A percentile compares a stretch with the other conserved stretches of the same genome.
These are phyloP conservation scores for Nakaseomyces nivariensis DNA, from an alignment of 1,139 yeast species.

Conservation along the genomic window DNA sequence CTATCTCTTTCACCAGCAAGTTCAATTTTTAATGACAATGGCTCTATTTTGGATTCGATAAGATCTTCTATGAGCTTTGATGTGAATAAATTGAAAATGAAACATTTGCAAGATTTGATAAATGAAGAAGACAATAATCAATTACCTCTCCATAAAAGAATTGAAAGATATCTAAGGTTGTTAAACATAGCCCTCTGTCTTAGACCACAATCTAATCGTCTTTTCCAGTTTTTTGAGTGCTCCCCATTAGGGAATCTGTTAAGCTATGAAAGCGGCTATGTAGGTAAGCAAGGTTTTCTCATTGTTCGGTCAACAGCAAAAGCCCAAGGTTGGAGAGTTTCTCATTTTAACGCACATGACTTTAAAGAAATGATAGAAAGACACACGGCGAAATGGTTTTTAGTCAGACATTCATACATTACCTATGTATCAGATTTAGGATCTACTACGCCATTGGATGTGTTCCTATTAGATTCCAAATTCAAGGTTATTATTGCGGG, in stretches of 20 bases:
- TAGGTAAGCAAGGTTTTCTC: constrained; percentile 83
- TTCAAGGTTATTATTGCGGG: constrained; percentile 52
- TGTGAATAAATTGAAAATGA: constrained; percentile 19
- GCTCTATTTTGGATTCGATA: not conserved
- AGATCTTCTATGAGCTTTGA: constrained; percentile 10
- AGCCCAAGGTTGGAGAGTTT: constrained; percentile 92
- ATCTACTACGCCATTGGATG: constrained; percentile 84
- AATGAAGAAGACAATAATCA: constrained; percentile 21
- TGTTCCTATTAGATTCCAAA: constrained; percentile 67
- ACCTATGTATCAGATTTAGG: constrained; percentile 78
- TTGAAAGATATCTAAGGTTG: constrained; percentile 56
- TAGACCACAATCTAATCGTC: constrained; percentile 69
- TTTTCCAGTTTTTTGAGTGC: constrained; percentile 79
- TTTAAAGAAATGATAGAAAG: constrained; percentile 78
- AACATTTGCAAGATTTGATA: constrained; percentile 26
- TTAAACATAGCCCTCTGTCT: constrained; percentile 52
- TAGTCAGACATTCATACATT: constrained; percentile 75
- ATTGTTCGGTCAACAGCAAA: constrained; percentile 74
- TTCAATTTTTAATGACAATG: not conserved
- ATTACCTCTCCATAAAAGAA: constrained; percentile 27
- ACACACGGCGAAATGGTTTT: constrained; percentile 86
- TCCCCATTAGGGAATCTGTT: constrained; percentile 80
- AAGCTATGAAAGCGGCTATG: constrained; percentile 71
- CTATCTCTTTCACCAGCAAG: not conserved
- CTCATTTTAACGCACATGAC: constrained; percentile 75